Evolutionary conservation across 768 basidiomycete genomes (phyloP), one percentile per base, ranked within the genome.

Genomic region (Mycena chlorophos): DNA sequence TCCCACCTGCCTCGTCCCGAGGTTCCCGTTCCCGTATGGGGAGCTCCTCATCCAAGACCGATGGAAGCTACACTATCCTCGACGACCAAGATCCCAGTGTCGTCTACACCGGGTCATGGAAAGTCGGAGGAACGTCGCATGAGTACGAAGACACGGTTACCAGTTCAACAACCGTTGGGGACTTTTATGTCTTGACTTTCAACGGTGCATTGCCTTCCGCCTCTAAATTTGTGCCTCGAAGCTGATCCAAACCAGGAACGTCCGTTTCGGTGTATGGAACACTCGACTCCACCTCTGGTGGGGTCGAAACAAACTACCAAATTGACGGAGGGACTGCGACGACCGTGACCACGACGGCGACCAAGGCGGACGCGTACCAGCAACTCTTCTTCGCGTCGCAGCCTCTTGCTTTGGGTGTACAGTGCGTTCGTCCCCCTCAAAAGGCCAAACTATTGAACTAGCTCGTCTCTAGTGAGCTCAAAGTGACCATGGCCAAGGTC

Each of bases 331-430:
- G 62, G 3, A 20, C 68, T 4, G 57, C 72, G 5, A 54, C 49
- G 2, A 64, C 67, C 34, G 64, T 65, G 1, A 66, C 65, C 19
- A 66, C 71, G 6, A 63, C 64, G 31, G 58, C 68, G 4, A 69
- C 67, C 30, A 34, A 57, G 6, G 63, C 56, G 14, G 71, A 75
- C 55, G 69, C 65, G 12, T 58, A 48, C 52, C 56, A 63, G 29
- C 74, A 75, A 49, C 70, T 71, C 34, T 73, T 75, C 48, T 77
- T 73, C 73, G 66, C 58, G 40, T 75, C 72, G 1, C 57, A 61
- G 10, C 14, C 31, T 5, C 43, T 75, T 34, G 23, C 59, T 13
- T 28, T 63, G 10, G 66, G 63, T 10, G 37, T 66, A 5, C 75
- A 75, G 75, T 75, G 49, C 54, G 73, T 67, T 23, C n/a, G 5